Evolutionary conservation across 2,329 filamentous ascomycete genomes (phyloP), one percentile per base, ranked within the genome.

Genomic region (Stagonosporopsis tanaceti): DNA sequence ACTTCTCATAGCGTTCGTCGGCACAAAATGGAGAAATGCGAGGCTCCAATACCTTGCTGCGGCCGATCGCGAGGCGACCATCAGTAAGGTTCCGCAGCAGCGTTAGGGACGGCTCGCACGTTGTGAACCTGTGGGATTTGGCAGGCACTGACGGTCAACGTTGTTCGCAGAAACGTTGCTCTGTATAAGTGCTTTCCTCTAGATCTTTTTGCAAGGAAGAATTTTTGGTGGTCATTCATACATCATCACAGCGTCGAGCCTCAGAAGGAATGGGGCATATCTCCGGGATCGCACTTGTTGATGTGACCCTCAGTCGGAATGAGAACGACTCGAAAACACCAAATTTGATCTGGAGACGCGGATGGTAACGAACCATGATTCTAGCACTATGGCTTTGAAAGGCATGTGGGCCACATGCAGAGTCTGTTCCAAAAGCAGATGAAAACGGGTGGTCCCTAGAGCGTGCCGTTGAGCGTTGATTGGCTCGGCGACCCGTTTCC

Each of bases 371-470:
- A 34, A 37, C 22, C 15, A 47, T 14, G 24, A 38, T 4, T 30
- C 45, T 32, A 41, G 38, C 9, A 47, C n/a, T 34, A 25, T 35
- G 47, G 42, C 14, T 25, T 20, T 28, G 53, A 14, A 32, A 41
- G 37, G 41, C 42, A 41, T 39, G 42, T 51, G 53, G 41, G 37
- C 37, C 41, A 50, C 37, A 57, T 8, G 42, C 41, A 51, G n/a
- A 47, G 42, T 20, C 37, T 56, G 53, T 50, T 46, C 53, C 53
- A 35, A 41, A 47, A 57, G 53, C 24, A 47, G 41, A 38, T 41
- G 24, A 46, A 37, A 37, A 42, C 41, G 38, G 39, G 27, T 38
- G 39, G 25, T 40, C 39, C 24, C 46, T 50, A 34, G 17, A 45
- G 7, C 39, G 41, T 40, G 47, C 41, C 14, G 22, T 42, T 47